A percentile compares a stretch with the other conserved stretches of the same genome.
Conservation (phyloP, 176 grass and related monocot species). For the Phyllostachys edulis region DNA sequence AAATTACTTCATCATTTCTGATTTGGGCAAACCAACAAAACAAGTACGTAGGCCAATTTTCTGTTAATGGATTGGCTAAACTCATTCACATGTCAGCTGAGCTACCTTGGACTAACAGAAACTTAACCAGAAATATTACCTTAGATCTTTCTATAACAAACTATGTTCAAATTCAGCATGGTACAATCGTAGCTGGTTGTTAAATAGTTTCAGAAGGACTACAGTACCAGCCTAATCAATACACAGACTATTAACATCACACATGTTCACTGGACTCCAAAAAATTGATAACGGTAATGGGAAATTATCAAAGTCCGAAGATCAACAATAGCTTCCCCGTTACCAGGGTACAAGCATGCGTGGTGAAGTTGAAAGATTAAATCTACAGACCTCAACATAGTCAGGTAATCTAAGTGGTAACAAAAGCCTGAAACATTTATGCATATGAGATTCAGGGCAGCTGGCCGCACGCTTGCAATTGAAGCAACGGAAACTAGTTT, state of each 20-base stretch:
- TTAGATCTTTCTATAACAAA: background rate
- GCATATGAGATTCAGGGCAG: background rate
- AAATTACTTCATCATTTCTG: background rate
- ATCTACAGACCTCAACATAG: background rate
- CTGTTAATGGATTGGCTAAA: background rate
- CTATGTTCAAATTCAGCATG: slow-evolving; percentile 9
- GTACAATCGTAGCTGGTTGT: background rate
- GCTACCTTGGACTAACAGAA: background rate
- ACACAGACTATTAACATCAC: background rate
- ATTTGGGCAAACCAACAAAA: background rate
- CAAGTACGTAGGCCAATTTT: background rate
- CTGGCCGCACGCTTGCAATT: background rate
- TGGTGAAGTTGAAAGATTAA: background rate
- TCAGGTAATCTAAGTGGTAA: background rate
- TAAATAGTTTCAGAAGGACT: background rate
- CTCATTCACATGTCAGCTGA: background rate
- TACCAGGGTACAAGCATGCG: background rate
- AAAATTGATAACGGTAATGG: background rate
- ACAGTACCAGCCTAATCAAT: background rate
- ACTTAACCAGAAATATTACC: background rate
- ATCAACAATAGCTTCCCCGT: background rate
- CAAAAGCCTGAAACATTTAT: background rate
- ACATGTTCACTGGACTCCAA: background rate
- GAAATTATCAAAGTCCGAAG: background rate
- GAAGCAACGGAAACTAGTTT: background rate